Base-by-base conservation (phyloP, 2,329 filamentous ascomycete genomes). In the Tricladium varicosporioides region DNA sequence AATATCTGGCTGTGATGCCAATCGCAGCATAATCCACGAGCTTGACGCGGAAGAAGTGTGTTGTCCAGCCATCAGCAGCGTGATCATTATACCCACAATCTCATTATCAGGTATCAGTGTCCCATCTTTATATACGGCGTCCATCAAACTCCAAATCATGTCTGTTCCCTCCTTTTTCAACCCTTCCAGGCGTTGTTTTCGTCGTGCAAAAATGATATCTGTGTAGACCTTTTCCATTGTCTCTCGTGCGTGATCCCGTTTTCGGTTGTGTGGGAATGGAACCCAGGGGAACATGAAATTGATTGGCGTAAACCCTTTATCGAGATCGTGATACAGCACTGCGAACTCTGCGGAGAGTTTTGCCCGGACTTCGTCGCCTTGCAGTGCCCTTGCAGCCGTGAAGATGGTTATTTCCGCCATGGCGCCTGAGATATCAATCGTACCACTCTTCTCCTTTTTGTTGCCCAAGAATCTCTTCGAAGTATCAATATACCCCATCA, bases 31-130 rank as follows among this genome's bases (percentile, higher is more conserved):
- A 67, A 94, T 91, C 89, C 91, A 94, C 44, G 89, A 82, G 65
- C 85, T 86, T 42, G 88, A 92, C 13, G 89, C 89, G 2, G 89
- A 89, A 2, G 89, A 92, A 2, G 88, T 92, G 76, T 95, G 91
- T 71, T 95, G 91, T 49, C 91, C 91, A 53, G 89, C 91, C 90
- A 95, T 93, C 61, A 95, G 83, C n/a, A 95, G 80, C 2, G 89
- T 89, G 72, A 95, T 94, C 89, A 95, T 92, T 81, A 95, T 92
- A 76, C 92, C 87, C n/a, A 91, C 90, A 56, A 94, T 82, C 72
- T 94, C 90, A 66, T 87, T 80, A 69, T 95, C 90, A 11, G 91
- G 87, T 15, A 94, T 79, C 2, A 79, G 78, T 42, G 77, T 83
- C 63, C 90, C 91, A 65, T 92, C 83, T 78, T 93, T 94, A 82